Evolutionary conservation across 495 filamentous ascomycete genomes (phyloP).

Genomic region (Penicillium ucsense): DNA sequence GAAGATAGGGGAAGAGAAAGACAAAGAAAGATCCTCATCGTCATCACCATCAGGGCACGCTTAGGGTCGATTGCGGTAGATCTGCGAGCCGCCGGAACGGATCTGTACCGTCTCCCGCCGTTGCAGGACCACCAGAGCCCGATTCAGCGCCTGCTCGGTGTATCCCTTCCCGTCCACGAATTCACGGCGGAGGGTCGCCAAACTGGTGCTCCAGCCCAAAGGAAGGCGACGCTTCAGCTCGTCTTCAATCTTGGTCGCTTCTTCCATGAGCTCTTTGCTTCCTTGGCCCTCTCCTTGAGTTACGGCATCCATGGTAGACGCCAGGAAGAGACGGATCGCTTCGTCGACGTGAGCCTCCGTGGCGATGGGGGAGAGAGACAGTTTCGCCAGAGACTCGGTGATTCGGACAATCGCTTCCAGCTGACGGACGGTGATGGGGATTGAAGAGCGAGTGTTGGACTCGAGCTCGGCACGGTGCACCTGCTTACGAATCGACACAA

Average conservation of each 20-base stretch:
- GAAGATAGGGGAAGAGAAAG: constrained; percentile 17
- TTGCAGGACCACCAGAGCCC: constrained; percentile 78
- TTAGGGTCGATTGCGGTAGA: constrained; percentile 67
- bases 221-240: constrained; percentile 82
- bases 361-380: constrained; percentile 74
- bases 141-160: constrained; percentile 72
- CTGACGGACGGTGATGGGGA: constrained; percentile 96
- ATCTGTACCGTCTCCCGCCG: constrained; percentile 86
- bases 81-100: constrained; percentile 76
- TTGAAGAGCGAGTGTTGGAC: constrained; percentile 77
- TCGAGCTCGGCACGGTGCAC: constrained; percentile 84
- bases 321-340: constrained; percentile 94
- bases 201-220: constrained; percentile 88
- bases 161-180: constrained; percentile 84
- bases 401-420: constrained; percentile 96
- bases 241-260: constrained; percentile 79
- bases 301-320: constrained; percentile 95
- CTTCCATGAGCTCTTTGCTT: constrained; percentile 81
- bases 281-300: constrained; percentile 76
- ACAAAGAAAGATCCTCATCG: not conserved
- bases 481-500: constrained; percentile 90
- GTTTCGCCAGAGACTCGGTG: constrained; percentile 89
- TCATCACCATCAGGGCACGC: too few species aligned
- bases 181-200: constrained; percentile 78
- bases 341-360: constrained; percentile 92